Conservation (phyloP, 305 asterid genomes). For the Withania somnifera region DNA sequence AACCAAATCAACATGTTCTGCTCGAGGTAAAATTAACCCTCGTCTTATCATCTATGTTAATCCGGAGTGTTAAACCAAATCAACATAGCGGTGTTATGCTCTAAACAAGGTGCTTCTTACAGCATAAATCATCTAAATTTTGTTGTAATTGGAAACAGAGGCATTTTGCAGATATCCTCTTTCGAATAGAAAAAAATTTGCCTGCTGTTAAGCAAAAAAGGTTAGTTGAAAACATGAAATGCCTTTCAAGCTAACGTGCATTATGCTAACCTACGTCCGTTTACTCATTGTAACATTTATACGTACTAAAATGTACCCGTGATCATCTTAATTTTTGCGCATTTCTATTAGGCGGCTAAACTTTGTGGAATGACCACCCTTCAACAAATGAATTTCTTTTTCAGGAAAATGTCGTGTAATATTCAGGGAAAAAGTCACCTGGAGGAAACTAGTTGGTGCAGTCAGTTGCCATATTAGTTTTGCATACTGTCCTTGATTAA, state of each 20-base stretch:
- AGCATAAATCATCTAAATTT: background rate
- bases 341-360: background rate
- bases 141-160: background rate
- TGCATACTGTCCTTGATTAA: background rate
- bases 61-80: background rate
- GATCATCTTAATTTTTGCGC: background rate
- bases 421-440: too few species aligned
- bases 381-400: background rate
- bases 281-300: background rate
- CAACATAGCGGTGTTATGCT: background rate
- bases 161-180: background rate
- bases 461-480: background rate
- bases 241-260: background rate
- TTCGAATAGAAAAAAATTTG: background rate
- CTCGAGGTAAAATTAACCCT: background rate
- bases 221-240: background rate
- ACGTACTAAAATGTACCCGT: background rate
- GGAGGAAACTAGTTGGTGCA: too few species aligned
- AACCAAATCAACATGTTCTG: background rate
- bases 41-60: background rate
- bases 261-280: background rate
- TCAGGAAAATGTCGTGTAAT: background rate
- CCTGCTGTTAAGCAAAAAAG: background rate
- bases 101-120: background rate
- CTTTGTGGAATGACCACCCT: background rate